phyloP scores from a whole-genome alignment of 2,329 filamentous ascomycete genomes.

The Fusarium subtropicale region DNA sequence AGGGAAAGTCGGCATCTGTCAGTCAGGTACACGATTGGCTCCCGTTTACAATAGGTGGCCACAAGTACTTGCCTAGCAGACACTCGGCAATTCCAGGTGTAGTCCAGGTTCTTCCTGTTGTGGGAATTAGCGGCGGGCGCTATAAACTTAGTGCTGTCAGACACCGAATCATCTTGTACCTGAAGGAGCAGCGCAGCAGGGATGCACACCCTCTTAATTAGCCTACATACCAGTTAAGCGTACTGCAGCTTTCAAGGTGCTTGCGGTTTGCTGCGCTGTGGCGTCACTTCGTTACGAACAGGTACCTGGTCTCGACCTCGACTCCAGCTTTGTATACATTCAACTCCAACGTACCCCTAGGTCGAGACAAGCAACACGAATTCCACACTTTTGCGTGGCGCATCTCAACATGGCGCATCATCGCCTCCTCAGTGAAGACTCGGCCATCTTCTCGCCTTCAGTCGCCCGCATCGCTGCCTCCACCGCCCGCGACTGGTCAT shows the following conservation, averaged over 20 bases:
- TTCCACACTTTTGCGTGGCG: background rate
- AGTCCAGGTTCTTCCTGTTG: conserved; percentile 6
- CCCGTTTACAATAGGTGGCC: conserved; percentile 6
- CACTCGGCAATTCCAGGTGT: conserved; percentile 1
- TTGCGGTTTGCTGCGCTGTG: conserved; percentile 15
- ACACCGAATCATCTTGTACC: conserved; percentile 13
- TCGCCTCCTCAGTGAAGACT: conserved; percentile 45
- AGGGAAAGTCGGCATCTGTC: conserved; percentile 36
- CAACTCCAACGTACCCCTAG: background rate
- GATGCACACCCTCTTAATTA: background rate
- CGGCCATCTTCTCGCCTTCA: conserved; percentile 75
- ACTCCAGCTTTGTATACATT: conserved; percentile 6
- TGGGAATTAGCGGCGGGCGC: conserved; percentile 41
- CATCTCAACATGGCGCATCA: conserved; percentile 41
- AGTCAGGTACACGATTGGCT: conserved; percentile 23
- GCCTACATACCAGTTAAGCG: background rate
- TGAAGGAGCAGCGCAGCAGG: conserved; percentile 5
- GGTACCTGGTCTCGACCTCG: background rate
- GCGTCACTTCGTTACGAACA: conserved; percentile 17
- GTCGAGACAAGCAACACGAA: background rate
- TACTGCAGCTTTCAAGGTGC: conserved; percentile 4
- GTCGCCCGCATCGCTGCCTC: conserved; percentile 80
- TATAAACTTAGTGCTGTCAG: conserved; percentile 29
- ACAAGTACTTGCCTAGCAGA: conserved; percentile 36
- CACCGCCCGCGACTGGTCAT: conserved; percentile 90